Conservation (phyloP, 1,139 yeast genomes). For the Hyphopichia burtonii region DNA sequence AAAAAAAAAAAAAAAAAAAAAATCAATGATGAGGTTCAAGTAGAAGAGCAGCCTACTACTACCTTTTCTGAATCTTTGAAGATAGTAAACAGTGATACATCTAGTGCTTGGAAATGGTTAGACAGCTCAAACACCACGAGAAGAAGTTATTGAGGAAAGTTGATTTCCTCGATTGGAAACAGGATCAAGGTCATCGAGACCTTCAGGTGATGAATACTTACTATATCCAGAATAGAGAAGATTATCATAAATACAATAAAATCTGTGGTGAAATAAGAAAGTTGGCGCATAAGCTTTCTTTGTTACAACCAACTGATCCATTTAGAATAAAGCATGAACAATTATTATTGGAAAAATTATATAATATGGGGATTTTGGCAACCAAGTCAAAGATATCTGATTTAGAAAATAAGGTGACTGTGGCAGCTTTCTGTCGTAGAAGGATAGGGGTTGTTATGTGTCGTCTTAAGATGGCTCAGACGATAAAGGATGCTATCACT, state of each 20-base stretch:
- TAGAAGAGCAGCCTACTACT: no score
- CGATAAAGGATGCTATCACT: constrained; percentile 82
- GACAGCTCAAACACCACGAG: constrained; percentile 92
- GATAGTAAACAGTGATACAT: no score
- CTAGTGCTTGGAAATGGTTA: constrained; percentile 57
- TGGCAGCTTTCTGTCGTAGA: constrained; percentile 87
- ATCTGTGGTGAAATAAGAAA: constrained; percentile 90
- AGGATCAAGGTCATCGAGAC: constrained; percentile 92
- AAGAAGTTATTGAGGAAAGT: constrained; percentile 85
- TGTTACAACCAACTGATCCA: constrained; percentile 83
- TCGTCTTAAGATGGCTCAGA: constrained; percentile 90
- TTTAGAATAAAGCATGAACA: constrained; percentile 86
- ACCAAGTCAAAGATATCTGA: constrained; percentile 90
- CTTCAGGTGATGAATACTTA: constrained; percentile 93
- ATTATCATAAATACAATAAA: constrained; percentile 89
- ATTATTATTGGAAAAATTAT: constrained; percentile 78
- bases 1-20: constrained; percentile 2
- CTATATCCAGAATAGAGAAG: constrained; percentile 92
- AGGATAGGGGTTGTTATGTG: constrained; percentile 96
- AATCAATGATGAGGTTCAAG: not conserved
- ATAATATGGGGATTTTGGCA: constrained; percentile 81
- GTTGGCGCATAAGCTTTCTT: constrained; percentile 79
- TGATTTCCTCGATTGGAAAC: constrained; percentile 97
- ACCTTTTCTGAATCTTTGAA: no score
- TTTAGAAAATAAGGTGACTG: constrained; percentile 86